Evolutionary conservation across 768 basidiomycete genomes (phyloP).

Genomic region (Saitozyma sp.): DNA sequence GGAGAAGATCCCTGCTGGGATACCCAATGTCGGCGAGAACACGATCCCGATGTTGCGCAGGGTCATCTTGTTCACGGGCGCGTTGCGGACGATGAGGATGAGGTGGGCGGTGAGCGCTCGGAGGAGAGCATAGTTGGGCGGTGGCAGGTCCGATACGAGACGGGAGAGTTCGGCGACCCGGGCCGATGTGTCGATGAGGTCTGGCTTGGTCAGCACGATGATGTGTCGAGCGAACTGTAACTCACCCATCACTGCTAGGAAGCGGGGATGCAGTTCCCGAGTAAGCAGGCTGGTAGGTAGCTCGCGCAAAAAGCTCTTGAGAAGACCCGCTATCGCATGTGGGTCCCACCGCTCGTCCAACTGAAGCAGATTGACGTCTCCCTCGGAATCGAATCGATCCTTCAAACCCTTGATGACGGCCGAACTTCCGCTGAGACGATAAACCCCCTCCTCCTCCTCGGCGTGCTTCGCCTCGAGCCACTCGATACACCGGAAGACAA

Average conservation of each 20-base stretch:
- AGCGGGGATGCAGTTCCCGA: slow-evolving; percentile 82
- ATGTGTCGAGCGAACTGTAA: slow-evolving; percentile 13
- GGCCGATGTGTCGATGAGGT: slow-evolving; percentile 84
- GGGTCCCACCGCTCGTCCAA: slow-evolving; percentile 95
- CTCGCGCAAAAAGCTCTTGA: slow-evolving; percentile 91
- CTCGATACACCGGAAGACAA: slow-evolving; percentile 92
- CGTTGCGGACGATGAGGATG: slow-evolving; percentile 90
- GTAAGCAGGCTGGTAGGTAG: slow-evolving; percentile 90
- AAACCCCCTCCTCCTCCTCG: slow-evolving; percentile 96
- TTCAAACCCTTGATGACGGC: slow-evolving; percentile 90
- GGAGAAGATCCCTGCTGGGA: slow-evolving; percentile 96
- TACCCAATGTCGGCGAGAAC: slow-evolving; percentile 94
- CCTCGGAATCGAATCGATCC: slow-evolving; percentile 91
- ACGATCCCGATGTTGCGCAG: slow-evolving; percentile 98
- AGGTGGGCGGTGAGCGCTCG: slow-evolving; percentile 92
- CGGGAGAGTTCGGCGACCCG: slow-evolving; percentile 81
- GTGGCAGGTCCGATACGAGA: slow-evolving; percentile 81
- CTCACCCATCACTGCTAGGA: slow-evolving; percentile 90
- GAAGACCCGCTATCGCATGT: slow-evolving; percentile 90
- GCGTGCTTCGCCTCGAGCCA: slow-evolving; percentile 93
- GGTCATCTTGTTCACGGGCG: slow-evolving; percentile 92
- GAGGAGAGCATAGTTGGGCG: slow-evolving; percentile 89
- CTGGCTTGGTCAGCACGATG: slow-evolving; percentile 54
- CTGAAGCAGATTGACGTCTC: slow-evolving; percentile 86
- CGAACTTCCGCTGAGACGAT: slow-evolving; percentile 89